Evolutionary conservation across 345 rosid genomes (phyloP).

Genomic region (Jatropha curcas): DNA sequence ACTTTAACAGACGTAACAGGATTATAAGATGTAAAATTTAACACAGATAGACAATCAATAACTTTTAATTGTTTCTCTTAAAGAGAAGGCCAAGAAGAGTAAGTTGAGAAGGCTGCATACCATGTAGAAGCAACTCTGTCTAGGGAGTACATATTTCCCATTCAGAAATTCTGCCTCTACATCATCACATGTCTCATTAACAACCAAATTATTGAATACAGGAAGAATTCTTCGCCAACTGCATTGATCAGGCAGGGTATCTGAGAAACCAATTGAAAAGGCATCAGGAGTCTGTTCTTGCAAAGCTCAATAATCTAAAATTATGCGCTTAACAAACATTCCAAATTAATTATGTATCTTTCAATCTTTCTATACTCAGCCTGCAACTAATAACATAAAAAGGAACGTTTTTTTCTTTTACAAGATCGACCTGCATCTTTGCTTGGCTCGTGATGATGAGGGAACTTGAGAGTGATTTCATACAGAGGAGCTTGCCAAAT

Average conservation of each 20-base stretch:
- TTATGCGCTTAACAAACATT: not conserved
- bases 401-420: not conserved
- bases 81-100: not conserved
- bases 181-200: slow-evolving; percentile 53
- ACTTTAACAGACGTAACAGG: not conserved
- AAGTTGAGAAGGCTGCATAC: slow-evolving; percentile 23
- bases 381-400: not conserved
- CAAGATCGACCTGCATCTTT: slow-evolving; percentile 35
- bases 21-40: not conserved
- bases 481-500: slow-evolving; percentile 83
- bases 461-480: slow-evolving; percentile 54
- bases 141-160: slow-evolving; percentile 53
- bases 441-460: slow-evolving; percentile 10
- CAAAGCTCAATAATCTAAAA: not conserved
- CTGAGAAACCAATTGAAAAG: slow-evolving; percentile 26
- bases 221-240: slow-evolving; percentile 45
- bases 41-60: not conserved
- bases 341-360: too few species aligned
- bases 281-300: not conserved
- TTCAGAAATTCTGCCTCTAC: slow-evolving; percentile 62
- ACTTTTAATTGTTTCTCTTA: not conserved
- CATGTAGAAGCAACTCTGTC: slow-evolving; percentile 81
- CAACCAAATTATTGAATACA: slow-evolving; percentile 53
- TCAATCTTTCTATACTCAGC: too few species aligned
- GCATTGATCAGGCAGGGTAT: slow-evolving; percentile 18